These are phyloP conservation scores for Penicillium angulare DNA, from an alignment of 495 filamentous ascomycete species.

Conservation along the genomic window DNA sequence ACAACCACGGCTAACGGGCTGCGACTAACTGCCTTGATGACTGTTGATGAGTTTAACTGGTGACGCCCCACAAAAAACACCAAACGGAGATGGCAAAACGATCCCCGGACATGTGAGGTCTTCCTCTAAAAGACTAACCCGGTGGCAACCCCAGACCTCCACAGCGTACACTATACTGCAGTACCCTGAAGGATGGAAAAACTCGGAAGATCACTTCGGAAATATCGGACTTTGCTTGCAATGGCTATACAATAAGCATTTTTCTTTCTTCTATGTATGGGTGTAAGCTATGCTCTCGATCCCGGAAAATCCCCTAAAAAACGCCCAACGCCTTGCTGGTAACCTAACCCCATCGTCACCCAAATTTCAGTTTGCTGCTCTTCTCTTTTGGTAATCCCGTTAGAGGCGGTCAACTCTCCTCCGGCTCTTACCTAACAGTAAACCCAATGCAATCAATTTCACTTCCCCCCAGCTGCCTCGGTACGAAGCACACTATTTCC, in stretches of 20 bases:
- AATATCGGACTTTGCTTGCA: not conserved
- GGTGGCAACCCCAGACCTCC: too few relatives aligned
- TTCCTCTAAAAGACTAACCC: conserved; percentile 3
- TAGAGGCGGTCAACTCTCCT: conserved; percentile 1
- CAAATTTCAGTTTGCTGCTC: not conserved
- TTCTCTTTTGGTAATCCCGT: not conserved
- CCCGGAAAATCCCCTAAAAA: conserved; percentile 1
- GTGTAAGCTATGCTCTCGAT: too few relatives aligned
- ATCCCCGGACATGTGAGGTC: conserved; percentile 5
- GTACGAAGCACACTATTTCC: too few relatives aligned
- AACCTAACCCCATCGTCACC: not conserved
- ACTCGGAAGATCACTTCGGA: too few relatives aligned
- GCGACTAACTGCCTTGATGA: not conserved
- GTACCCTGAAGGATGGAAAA: too few relatives aligned
- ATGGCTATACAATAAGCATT: not conserved
- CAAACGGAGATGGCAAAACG: not conserved
- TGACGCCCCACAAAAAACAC: conserved; percentile 7
- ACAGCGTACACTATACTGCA: too few relatives aligned
- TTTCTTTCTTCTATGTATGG: not conserved
- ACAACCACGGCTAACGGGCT: not conserved
- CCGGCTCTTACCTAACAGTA: conserved; percentile 2
- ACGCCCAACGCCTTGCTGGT: conserved; percentile 13
- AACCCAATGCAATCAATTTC: too few relatives aligned
- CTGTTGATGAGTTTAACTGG: conserved; percentile 3
- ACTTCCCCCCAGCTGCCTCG: too few relatives aligned